Percentiles rank a stretch among this genome's conserved stretches.
phyloP scores from a whole-genome alignment of 805 yeast genomes.

The Barnettozyma populi region DNA sequence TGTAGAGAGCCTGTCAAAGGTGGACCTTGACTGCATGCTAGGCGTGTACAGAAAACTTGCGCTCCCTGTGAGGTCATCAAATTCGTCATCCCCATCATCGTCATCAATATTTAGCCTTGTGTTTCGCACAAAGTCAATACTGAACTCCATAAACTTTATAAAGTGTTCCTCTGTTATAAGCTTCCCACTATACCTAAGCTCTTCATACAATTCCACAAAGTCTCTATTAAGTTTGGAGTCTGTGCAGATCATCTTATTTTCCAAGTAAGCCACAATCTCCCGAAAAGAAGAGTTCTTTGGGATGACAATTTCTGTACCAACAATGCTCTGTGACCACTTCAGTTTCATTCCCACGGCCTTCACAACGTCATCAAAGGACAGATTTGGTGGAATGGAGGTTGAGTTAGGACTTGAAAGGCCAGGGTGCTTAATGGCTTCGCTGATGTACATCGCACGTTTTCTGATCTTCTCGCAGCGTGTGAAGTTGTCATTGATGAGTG shows the following conservation, averaged over 20 bases:
- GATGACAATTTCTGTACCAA: conserved; percentile 29
- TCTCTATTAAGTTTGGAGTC: conserved; percentile 17
- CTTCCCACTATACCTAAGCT: conserved; percentile 58
- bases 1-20: conserved; percentile 7
- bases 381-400: conserved; percentile 32
- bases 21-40: conserved; percentile 7
- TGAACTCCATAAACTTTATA: conserved; percentile 48
- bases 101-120: conserved; percentile 10
- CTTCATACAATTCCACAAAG: conserved; percentile 56
- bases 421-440: conserved; percentile 40
- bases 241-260: conserved; percentile 20
- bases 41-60: conserved; percentile 4
- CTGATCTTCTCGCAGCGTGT: conserved; percentile 38
- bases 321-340: conserved; percentile 40
- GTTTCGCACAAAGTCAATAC: conserved; percentile 29
- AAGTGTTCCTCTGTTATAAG: conserved; percentile 56
- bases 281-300: conserved; percentile 38
- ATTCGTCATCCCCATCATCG: neutral
- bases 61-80: neutral
- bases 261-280: conserved; percentile 36
- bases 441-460: conserved; percentile 35
- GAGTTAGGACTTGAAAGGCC: conserved; percentile 44
- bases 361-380: conserved; percentile 48
- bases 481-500: conserved; percentile 35
- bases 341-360: conserved; percentile 56